Evolutionary conservation across 2,329 filamentous ascomycete genomes (phyloP).

Genomic region (Colletotrichum cordylinicola): DNA sequence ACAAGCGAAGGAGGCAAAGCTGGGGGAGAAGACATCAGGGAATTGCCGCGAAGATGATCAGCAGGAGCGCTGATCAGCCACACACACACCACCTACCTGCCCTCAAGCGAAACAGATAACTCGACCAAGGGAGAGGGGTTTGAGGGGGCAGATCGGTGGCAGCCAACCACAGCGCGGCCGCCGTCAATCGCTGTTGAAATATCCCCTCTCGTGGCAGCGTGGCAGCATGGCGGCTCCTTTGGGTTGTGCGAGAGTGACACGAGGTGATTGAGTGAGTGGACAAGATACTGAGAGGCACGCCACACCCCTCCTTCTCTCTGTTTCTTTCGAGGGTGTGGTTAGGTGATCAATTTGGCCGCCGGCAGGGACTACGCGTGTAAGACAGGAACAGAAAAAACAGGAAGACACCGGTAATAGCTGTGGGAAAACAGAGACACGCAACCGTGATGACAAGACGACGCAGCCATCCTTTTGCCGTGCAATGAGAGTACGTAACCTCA

Average conservation of each 20-base stretch:
- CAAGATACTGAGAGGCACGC: background rate
- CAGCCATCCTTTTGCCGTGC: background rate
- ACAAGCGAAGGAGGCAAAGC: background rate
- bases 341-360: background rate
- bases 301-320: background rate
- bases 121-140: background rate
- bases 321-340: background rate
- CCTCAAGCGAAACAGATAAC: background rate
- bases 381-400: background rate
- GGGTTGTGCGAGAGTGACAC: background rate
- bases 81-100: background rate
- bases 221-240: background rate
- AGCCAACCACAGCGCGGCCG: background rate
- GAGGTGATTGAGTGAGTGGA: background rate
- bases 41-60: background rate
- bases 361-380: background rate
- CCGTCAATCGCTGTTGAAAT: background rate
- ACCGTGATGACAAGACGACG: background rate
- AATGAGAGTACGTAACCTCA: background rate
- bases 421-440: background rate
- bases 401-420: background rate
- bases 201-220: background rate
- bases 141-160: background rate
- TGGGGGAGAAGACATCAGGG: background rate
- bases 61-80: conserved; percentile 12